Evolutionary conservation across 1,284 basidiomycete species (phyloP).

Genomic region (Cystobasidium slooffiae): DNA sequence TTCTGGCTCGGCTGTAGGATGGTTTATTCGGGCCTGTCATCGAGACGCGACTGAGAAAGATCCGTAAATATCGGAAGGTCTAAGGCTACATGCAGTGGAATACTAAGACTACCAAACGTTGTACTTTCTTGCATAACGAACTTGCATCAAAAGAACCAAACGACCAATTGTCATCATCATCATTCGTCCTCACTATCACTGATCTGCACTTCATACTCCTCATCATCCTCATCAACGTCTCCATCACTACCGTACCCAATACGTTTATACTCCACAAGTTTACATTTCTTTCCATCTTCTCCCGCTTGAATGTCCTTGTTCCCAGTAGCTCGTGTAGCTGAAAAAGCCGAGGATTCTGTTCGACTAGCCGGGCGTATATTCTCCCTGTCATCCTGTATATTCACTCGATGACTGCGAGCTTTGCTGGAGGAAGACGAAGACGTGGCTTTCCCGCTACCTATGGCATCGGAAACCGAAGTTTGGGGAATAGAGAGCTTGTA

Average conservation of each 20-base stretch:
- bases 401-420: background rate
- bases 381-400: background rate
- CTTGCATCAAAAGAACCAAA: too few species aligned
- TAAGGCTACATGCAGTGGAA: background rate
- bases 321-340: background rate
- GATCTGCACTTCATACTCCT: background rate
- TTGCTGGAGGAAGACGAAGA: background rate
- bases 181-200: background rate
- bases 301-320: background rate
- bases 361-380: too few species aligned
- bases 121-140: too few species aligned
- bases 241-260: conserved; percentile 25
- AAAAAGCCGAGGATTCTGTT: background rate
- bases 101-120: too few species aligned
- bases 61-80: too few species aligned
- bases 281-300: conserved; percentile 14
- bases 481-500: background rate
- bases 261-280: conserved; percentile 27
- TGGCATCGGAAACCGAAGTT: background rate
- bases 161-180: background rate
- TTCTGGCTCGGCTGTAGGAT: too few species aligned
- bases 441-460: background rate
- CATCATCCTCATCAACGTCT: conserved; percentile 36
- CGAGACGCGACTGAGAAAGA: too few species aligned
- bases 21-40: too few species aligned